Evolutionary conservation across 163 green algal genomes (phyloP).

Genomic region (Scenedesmus sp.): DNA sequence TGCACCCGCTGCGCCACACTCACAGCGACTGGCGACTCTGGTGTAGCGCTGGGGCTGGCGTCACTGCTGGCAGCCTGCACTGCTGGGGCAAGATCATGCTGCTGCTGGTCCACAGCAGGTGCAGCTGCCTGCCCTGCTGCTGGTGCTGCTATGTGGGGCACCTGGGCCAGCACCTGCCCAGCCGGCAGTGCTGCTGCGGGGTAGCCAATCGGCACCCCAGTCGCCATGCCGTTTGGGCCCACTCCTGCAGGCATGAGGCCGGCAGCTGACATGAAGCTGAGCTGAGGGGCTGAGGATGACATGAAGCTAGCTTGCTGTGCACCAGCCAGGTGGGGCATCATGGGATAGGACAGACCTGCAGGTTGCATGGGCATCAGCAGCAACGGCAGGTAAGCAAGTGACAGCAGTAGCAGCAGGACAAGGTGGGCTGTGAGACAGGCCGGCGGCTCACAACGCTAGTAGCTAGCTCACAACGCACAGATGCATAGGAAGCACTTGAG

Average conservation of each 20-base stretch:
- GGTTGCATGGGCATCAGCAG: not conserved
- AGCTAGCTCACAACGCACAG: not conserved
- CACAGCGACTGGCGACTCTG: not conserved
- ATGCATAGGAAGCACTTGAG: not conserved
- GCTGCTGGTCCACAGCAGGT: conserved; percentile 1
- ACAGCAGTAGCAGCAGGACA: not conserved
- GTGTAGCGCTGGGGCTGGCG: not conserved
- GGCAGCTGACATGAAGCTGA: conserved; percentile 30
- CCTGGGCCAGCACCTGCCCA: not conserved
- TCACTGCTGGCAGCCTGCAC: not conserved
- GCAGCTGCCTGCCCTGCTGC: not conserved
- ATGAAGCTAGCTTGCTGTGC: not conserved
- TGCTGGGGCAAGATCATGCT: not conserved
- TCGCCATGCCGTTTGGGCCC: not conserved
- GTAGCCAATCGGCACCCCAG: conserved; percentile 16
- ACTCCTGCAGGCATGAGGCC: not conserved
- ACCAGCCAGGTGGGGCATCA: conserved; percentile 17
- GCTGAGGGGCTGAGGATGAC: conserved; percentile 29
- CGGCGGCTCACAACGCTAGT: not conserved
- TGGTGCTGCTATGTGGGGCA: not conserved
- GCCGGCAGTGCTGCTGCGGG: conserved; percentile 31
- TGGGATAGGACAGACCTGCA: conserved; percentile 18
- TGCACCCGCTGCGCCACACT: not conserved
- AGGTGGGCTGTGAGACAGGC: not conserved
- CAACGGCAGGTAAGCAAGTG: not conserved